Percentiles rank a stretch among this genome's conserved stretches.
Conservation (phyloP, 2,329 filamentous ascomycete genomes). For the Colletotrichum tofieldiae region DNA sequence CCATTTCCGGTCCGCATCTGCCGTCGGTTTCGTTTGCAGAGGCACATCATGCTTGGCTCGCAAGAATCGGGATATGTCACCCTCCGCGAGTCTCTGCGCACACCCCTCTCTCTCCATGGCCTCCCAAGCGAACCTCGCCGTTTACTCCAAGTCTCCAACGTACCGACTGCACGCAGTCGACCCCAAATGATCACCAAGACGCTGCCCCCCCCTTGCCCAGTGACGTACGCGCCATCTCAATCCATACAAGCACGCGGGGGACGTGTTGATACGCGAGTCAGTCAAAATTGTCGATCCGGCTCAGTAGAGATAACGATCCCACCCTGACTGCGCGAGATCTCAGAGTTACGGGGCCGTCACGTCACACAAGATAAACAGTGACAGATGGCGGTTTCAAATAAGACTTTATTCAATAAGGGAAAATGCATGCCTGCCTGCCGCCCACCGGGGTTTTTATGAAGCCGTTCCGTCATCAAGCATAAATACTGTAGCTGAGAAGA, state of each 20-base stretch:
- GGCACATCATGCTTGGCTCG: not conserved
- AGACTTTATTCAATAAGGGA: conserved; percentile 19
- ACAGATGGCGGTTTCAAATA: not conserved
- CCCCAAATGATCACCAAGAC: conserved; percentile 10
- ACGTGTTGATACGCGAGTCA: conserved; percentile 11
- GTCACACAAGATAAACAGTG: conserved; percentile 5
- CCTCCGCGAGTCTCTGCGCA: not conserved
- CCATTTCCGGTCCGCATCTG: not conserved
- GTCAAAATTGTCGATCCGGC: not conserved
- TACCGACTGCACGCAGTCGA: not conserved
- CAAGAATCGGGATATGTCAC: not conserved
- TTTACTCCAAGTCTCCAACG: conserved; percentile 15
- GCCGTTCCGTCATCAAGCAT: conserved; percentile 44
- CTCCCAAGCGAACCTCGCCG: not conserved
- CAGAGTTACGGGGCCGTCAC: not conserved
- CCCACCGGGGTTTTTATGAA: conserved; percentile 35
- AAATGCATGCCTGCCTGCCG: conserved; percentile 20
- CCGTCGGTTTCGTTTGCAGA: not conserved
- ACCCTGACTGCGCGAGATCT: conserved; percentile 3
- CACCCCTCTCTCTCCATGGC: not conserved
- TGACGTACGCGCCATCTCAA: conserved; percentile 13
- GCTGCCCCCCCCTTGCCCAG: conserved; percentile 2
- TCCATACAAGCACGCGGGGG: not conserved
- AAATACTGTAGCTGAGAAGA: conserved; percentile 34
- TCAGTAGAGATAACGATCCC: conserved; percentile 1